Evolutionary conservation across 495 filamentous ascomycete genomes (phyloP), one percentile per base, ranked within the genome.

Genomic region (Trypethelium eluteriae): DNA sequence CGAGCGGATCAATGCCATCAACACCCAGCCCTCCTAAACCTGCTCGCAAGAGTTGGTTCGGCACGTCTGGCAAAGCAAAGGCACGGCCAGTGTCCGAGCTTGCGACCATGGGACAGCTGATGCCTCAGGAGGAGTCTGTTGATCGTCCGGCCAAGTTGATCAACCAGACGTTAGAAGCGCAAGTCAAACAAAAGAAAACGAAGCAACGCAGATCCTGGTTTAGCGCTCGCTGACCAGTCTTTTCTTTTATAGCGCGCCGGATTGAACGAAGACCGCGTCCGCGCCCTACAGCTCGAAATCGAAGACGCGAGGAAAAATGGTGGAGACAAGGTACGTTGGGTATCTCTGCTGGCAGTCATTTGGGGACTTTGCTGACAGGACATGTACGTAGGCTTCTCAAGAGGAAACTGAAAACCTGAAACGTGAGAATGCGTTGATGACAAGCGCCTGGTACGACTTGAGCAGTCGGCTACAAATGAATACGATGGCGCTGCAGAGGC

Each of bases 401-500:
- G 56, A 64, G 7, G 71, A 72, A 44, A 3, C 69, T 25, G 64
- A 64, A 32, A 61, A 67, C n/a, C 68, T 75, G 63, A 66, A 90
- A 74, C 86, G 89, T 66, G 94, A 98, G 77, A 90, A 92, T 69
- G 81, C 80, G 63, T 85, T 98, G 76, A 91, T 98, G 67, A 81
- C 88, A 39, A 92, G 88, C 2, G 93, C 94, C 11, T 98, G 91
- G 90, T 96, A 96, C 76, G 91, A 96, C 70, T 83, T 97, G 49
- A 84, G 91, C 14, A 86, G 83, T 72, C 83, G 93, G 47, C 75
- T 96, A 68, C 93, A 97, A 78, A 92, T 89, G 77, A 96, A 93
- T 76, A 91, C 89, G 70, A 88, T 96, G 61, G 85, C 89, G 25
- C 76, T 92, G 70, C 88, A 84, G 75, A 81, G 86, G 73, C 80